These are phyloP conservation scores for Silene coronaria DNA, from an alignment of 179 eudicot genomes.

Conservation along the genomic window DNA sequence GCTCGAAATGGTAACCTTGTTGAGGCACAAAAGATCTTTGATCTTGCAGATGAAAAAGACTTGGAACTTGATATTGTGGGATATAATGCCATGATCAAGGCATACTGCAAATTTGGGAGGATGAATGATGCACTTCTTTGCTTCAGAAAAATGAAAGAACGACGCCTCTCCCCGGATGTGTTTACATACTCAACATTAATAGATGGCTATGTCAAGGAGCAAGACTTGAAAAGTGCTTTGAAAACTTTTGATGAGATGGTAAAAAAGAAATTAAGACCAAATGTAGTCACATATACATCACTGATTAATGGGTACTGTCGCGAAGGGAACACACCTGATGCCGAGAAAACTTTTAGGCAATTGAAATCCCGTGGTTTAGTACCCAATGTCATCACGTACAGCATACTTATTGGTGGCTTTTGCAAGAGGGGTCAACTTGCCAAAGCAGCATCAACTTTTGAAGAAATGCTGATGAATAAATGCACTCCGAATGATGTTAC, in stretches of 20 bases:
- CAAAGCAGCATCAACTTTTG: constrained; percentile 57
- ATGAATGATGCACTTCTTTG: constrained; percentile 65
- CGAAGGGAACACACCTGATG: constrained; percentile 40
- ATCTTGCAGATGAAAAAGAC: constrained; percentile 40
- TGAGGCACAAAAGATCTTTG: constrained; percentile 66
- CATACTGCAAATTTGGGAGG: constrained; percentile 65
- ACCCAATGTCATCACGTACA: constrained; percentile 81
- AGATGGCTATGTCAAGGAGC: constrained; percentile 74
- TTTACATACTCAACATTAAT: constrained; percentile 77
- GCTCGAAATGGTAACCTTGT: constrained; percentile 54
- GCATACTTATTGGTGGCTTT: constrained; percentile 63
- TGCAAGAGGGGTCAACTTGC: constrained; percentile 62
- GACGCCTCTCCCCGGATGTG: constrained; percentile 50
- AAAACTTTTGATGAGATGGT: constrained; percentile 47
- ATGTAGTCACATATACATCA: constrained; percentile 81
- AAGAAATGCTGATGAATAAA: constrained; percentile 56
- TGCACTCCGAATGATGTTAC: constrained; percentile 79
- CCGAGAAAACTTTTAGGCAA: constrained; percentile 49
- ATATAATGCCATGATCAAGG: constrained; percentile 82
- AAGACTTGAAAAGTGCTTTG: constrained; percentile 56
- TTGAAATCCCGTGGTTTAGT: constrained; percentile 54
- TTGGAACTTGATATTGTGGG: constrained; percentile 58
- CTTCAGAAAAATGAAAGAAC: constrained; percentile 45
- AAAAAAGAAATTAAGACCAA: constrained; percentile 51
- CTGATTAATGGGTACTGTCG: constrained; percentile 71